Evolutionary conservation across 148 eudicot genomes (phyloP).

Genomic region (Rhododendron henanense): DNA sequence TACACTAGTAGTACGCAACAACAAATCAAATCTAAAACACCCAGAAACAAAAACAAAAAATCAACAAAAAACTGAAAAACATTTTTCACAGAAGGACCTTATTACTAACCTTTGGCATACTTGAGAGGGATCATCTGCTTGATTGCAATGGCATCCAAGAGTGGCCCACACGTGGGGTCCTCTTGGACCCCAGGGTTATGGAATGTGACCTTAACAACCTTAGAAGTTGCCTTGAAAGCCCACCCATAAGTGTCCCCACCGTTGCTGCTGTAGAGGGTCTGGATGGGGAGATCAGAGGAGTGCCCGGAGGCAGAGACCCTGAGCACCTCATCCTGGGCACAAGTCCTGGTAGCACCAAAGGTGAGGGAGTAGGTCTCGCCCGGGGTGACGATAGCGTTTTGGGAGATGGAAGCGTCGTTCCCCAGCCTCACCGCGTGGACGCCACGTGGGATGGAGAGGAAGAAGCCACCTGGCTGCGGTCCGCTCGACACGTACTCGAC

Average conservation of each 20-base stretch:
- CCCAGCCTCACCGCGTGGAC: constrained; percentile 41
- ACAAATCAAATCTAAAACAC: not conserved
- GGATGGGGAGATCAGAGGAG: constrained; percentile 52
- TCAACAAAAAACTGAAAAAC: not conserved
- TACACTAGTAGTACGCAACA: not conserved
- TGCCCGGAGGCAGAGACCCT: constrained; percentile 27
- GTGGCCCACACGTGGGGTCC: constrained; percentile 77
- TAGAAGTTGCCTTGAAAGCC: constrained; percentile 49
- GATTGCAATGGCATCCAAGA: constrained; percentile 70
- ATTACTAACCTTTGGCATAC: constrained; percentile 28
- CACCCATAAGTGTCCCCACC: constrained; percentile 88
- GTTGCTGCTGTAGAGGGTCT: constrained; percentile 64
- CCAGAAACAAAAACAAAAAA: not conserved
- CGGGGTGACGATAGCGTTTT: not conserved
- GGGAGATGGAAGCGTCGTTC: constrained; percentile 42
- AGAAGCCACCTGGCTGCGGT: constrained; percentile 84
- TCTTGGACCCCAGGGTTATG: constrained; percentile 71
- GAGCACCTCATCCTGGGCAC: constrained; percentile 54
- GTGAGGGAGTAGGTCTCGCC: constrained; percentile 29
- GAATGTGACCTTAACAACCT: constrained; percentile 50
- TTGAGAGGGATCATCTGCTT: constrained; percentile 39
- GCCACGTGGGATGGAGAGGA: constrained; percentile 45
- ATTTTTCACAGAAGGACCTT: not conserved
- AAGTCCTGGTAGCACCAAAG: constrained; percentile 43
- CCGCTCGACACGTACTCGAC: constrained; percentile 80